Conservation (phyloP, 805 yeast species). For the Pichia nakasei region DNA sequence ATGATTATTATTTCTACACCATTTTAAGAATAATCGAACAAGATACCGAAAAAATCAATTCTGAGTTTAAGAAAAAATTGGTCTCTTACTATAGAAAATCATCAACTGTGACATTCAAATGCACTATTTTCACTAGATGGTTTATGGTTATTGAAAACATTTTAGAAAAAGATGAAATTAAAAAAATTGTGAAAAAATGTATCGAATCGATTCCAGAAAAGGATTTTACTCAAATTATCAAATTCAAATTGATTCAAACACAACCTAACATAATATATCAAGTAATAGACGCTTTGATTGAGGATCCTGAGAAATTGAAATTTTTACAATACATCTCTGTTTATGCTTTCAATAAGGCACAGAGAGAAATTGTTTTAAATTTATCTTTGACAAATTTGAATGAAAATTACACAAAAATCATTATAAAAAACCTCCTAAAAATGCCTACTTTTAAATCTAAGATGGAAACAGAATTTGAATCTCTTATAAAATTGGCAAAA, state of each 20-base stretch:
- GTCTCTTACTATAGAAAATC: slow-evolving; percentile 17
- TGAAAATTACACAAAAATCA: neutral
- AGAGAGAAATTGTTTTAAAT: slow-evolving; percentile 26
- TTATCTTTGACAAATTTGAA: slow-evolving; percentile 10
- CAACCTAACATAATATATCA: slow-evolving; percentile 31
- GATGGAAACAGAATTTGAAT: slow-evolving; percentile 32
- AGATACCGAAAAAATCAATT: slow-evolving; percentile 18
- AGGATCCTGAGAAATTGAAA: neutral
- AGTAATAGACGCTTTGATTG: slow-evolving; percentile 12
- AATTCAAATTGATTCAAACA: slow-evolving; percentile 33
- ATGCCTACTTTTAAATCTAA: slow-evolving; percentile 47
- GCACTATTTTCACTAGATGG: slow-evolving; percentile 43
- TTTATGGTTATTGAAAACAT: slow-evolving; percentile 34
- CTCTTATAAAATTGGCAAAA: slow-evolving; percentile 12
- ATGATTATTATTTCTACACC: slow-evolving; percentile 14
- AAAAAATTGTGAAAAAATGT: slow-evolving; percentile 23
- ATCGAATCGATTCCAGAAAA: slow-evolving; percentile 16
- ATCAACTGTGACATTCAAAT: slow-evolving; percentile 11
- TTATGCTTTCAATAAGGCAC: slow-evolving; percentile 35
- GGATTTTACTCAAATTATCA: slow-evolving; percentile 19
- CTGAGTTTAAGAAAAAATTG: slow-evolving; percentile 16
- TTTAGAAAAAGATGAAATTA: slow-evolving; percentile 26
- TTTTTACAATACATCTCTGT: slow-evolving; percentile 33
- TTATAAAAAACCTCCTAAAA: slow-evolving; percentile 32
- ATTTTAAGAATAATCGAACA: slow-evolving; percentile 38